Evolutionary conservation across 345 rosid genomes (phyloP), one percentile per base, ranked within the genome.

Genomic region (Hirschfeldia incana): DNA sequence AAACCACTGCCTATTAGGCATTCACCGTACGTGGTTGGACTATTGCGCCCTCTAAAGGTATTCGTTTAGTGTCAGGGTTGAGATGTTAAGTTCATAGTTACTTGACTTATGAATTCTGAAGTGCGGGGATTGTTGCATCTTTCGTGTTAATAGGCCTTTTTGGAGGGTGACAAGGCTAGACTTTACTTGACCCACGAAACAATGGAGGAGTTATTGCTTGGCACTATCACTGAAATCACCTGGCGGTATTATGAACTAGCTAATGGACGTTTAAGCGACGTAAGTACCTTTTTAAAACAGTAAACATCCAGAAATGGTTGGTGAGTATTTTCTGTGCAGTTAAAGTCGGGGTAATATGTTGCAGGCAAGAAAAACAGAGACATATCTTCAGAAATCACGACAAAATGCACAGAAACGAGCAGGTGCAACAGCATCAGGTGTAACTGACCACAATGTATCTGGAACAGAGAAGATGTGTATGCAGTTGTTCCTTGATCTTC

Each of bases 401-500:
- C n/a, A n/a, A n/a, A n/a, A n/a, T n/a, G n/a, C n/a, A n/a, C n/a
- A n/a, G n/a, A n/a, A n/a, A n/a, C n/a, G n/a, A n/a, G n/a, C n/a
- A n/a, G n/a, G n/a, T n/a, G n/a, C n/a, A n/a, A n/a, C n/a, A n/a
- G n/a, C n/a, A n/a, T n/a, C n/a, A n/a, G n/a, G n/a, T n/a, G n/a
- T n/a, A n/a, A n/a, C n/a, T n/a, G n/a, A n/a, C n/a, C n/a, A 73
- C 29, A 88, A 89, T 80, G 87, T 88, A 46, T 89, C 97, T 0
- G 93, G 87, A 74, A 87, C 94, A 6, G 98, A 93, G 84, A 95
- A 95, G 85, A 87, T 93, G 75, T 90, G 97, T 71, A 88, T 88
- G 97, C 98, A 95, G 72, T 76, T 93, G 73, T 93, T 95, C 85
- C 91, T 95, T 57, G 99, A 95, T 84, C 86, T 89, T 80, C 98